Percentiles rank a stretch among this genome's conserved stretches.
phyloP scores from a whole-genome alignment of 495 filamentous ascomycete species.

The Xylaria bambusicola region DNA sequence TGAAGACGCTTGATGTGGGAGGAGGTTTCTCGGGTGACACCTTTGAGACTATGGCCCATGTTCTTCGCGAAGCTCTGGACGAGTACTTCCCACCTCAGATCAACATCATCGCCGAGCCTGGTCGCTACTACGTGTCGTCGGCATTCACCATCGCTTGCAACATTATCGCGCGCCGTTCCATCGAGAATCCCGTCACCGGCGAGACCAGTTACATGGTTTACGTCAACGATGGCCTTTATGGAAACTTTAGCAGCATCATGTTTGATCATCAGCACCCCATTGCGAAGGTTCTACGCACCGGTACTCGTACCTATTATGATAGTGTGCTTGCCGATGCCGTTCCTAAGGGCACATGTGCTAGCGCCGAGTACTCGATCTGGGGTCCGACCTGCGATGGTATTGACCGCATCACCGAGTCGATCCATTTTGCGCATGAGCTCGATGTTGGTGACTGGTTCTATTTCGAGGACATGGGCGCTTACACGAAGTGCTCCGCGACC shows the following conservation, averaged over 20 bases:
- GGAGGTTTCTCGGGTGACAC: conserved; percentile 87
- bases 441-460: conserved; percentile 97
- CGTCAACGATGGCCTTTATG: conserved; percentile 94
- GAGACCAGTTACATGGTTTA: conserved; percentile 88
- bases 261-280: conserved; percentile 95
- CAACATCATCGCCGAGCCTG: conserved; percentile 92
- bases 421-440: conserved; percentile 68
- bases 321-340: conserved; percentile 38
- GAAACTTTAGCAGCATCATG: conserved; percentile 98
- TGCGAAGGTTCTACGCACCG: conserved; percentile 73
- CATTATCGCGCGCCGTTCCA: conserved; percentile 91
- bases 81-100: conserved; percentile 82
- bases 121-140: conserved; percentile 89
- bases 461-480: conserved; percentile 98
- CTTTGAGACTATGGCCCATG: conserved; percentile 86
- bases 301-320: conserved; percentile 53
- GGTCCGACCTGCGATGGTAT: conserved; percentile 97
- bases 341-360: conserved; percentile 30
- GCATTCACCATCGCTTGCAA: conserved; percentile 93
- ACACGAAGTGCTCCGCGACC: conserved; percentile 95
- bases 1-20: conserved; percentile 90
- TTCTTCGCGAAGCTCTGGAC: conserved; percentile 78
- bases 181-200: conserved; percentile 55
- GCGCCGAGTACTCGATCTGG: conserved; percentile 89
- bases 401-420: conserved; percentile 82